phyloP scores from a whole-genome alignment of 2,329 filamentous ascomycete species.

The Emergomyces pasteurianus region DNA sequence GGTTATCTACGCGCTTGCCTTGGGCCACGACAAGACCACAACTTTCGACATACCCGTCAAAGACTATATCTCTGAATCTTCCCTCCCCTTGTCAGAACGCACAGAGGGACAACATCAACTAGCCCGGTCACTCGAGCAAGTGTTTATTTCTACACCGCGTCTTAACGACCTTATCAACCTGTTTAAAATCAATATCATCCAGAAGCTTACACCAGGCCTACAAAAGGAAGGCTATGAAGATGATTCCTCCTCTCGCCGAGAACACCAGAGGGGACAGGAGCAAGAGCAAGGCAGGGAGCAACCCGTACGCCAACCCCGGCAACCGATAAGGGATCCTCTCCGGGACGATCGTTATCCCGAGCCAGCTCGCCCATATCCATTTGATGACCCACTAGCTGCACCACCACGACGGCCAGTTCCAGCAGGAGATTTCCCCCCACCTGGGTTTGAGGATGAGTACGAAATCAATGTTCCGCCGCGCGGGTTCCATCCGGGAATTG shows the following conservation, averaged over 20 bases:
- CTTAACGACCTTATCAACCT: constrained; percentile 58
- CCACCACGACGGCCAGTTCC: constrained; percentile 53
- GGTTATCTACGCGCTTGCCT: constrained; percentile 66
- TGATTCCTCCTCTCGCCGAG: constrained; percentile 11
- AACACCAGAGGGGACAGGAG: constrained; percentile 6
- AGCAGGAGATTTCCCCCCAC: constrained; percentile 64
- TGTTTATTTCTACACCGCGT: constrained; percentile 63
- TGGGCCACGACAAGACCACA: constrained; percentile 70
- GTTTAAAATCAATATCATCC: constrained; percentile 68
- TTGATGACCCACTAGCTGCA: constrained; percentile 52
- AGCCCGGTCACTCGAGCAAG: constrained; percentile 32
- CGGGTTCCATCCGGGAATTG: constrained; percentile 28
- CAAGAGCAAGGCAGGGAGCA: background rate
- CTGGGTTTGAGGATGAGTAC: constrained; percentile 86
- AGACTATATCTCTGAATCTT: constrained; percentile 60
- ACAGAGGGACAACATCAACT: constrained; percentile 13
- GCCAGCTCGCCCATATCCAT: constrained; percentile 57
- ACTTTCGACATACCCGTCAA: constrained; percentile 62
- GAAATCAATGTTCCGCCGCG: constrained; percentile 62
- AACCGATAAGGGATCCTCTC: constrained; percentile 37
- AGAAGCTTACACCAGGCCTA: constrained; percentile 67
- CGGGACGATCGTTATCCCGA: constrained; percentile 43
- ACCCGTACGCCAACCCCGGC: constrained; percentile 29
- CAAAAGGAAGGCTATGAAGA: constrained; percentile 71
- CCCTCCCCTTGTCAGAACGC: constrained; percentile 40